Conservation (phyloP, 192 early-diverging fungal species). For the Backusella liffmaniae region DNA sequence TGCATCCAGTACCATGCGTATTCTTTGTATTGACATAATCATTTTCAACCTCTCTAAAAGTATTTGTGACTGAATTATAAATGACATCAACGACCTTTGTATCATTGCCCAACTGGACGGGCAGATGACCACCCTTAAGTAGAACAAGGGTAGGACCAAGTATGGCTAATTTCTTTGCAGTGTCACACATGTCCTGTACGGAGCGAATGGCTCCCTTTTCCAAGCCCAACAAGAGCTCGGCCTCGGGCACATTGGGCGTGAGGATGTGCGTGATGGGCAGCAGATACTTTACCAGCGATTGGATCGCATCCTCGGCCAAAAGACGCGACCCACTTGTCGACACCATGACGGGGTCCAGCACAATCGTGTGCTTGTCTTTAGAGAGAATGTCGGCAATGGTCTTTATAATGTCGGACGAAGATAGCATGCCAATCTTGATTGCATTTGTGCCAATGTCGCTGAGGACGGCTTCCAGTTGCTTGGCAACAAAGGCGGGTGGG, state of each 20-base stretch:
- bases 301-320: constrained; percentile 59
- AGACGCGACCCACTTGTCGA: constrained; percentile 68
- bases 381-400: constrained; percentile 47
- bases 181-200: constrained; percentile 60
- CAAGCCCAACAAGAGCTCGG: constrained; percentile 59
- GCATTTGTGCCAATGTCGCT: constrained; percentile 75
- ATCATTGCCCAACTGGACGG: constrained; percentile 13
- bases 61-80: constrained; percentile 41
- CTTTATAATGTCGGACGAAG: constrained; percentile 60
- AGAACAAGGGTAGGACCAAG: constrained; percentile 61
- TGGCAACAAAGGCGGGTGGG: constrained; percentile 58
- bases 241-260: constrained; percentile 86
- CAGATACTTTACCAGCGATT: constrained; percentile 50
- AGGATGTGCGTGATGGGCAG: constrained; percentile 70
- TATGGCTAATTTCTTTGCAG: constrained; percentile 51
- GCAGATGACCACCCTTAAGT: constrained; percentile 84
- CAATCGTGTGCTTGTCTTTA: constrained; percentile 42
- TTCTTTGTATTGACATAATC: constrained; percentile 62
- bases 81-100: constrained; percentile 60
- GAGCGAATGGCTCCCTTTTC: constrained; percentile 41
- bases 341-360: constrained; percentile 90
- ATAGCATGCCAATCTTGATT: constrained; percentile 84
- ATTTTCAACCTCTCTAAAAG: constrained; percentile 49
- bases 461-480: constrained; percentile 70
- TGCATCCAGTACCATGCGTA: constrained; percentile 90